These are phyloP conservation scores for Fraxinus albicans DNA, from an alignment of 305 asterid species.

Conservation along the genomic window DNA sequence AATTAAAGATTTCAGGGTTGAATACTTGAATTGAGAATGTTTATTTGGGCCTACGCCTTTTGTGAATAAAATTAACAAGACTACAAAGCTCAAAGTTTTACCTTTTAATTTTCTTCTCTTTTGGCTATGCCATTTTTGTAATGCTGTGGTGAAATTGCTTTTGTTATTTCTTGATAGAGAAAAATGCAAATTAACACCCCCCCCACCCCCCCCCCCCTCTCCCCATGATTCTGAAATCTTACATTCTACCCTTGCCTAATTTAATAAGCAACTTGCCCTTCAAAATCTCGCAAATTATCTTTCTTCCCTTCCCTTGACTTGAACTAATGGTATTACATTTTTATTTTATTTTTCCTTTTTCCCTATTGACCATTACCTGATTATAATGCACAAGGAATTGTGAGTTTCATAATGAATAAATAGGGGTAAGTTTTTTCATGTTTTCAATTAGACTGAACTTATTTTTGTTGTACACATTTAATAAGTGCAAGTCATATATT, in stretches of 20 bases:
- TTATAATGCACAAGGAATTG: background rate
- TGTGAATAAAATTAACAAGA: background rate
- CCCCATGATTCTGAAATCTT: background rate
- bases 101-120: background rate
- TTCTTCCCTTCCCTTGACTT: background rate
- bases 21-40: constrained; percentile 1
- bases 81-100: background rate
- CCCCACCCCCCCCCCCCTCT: background rate
- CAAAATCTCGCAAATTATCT: background rate
- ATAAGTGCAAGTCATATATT: background rate
- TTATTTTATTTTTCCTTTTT: background rate
- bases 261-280: background rate
- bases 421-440: background rate
- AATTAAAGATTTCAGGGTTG: background rate
- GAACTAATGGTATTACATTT: background rate
- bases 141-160: background rate
- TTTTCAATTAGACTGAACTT: background rate
- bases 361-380: background rate
- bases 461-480: background rate
- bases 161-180: background rate
- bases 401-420: background rate
- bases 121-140: background rate
- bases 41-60: background rate
- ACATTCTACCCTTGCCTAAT: background rate
- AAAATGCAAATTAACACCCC: background rate